phyloP scores from a whole-genome alignment of 2,329 filamentous ascomycete species.

The Exophiala lecanii-corni region DNA sequence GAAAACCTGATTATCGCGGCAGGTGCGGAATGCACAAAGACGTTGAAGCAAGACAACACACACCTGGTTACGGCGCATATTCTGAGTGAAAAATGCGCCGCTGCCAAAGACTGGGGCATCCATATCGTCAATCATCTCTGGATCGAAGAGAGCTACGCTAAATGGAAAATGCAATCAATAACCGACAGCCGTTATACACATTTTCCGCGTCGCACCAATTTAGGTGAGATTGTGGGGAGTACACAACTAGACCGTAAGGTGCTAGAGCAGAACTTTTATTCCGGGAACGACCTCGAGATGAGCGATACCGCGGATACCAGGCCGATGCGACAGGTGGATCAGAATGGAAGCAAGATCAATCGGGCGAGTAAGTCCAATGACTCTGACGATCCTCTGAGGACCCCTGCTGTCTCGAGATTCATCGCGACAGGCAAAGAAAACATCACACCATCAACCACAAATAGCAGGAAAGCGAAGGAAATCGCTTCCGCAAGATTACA shows the following conservation, averaged over 20 bases:
- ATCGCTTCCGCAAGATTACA: conserved; percentile 75
- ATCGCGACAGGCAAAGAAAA: conserved; percentile 71
- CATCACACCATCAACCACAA: conserved; percentile 69
- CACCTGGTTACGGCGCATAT: conserved; percentile 89
- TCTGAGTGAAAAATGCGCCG: conserved; percentile 86
- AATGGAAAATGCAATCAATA: conserved; percentile 69
- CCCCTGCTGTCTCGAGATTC: conserved; percentile 51
- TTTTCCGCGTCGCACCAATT: conserved; percentile 83
- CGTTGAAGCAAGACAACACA: conserved; percentile 90
- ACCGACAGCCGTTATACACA: conserved; percentile 73
- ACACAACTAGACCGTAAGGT: conserved; percentile 72
- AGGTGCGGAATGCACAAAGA: conserved; percentile 88
- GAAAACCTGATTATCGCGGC: conserved; percentile 83
- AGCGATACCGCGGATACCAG: conserved; percentile 17
- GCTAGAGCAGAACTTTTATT: conserved; percentile 65
- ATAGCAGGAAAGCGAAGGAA: conserved; percentile 81
- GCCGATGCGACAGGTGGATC: conserved; percentile 35
- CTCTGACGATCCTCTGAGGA: conserved; percentile 38
- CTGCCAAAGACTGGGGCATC: conserved; percentile 88
- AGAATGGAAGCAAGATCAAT: conserved; percentile 29
- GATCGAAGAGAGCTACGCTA: conserved; percentile 95
- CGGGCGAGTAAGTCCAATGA: conserved; percentile 22
- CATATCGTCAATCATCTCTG: conserved; percentile 90
- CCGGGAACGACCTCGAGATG: conserved; percentile 30
- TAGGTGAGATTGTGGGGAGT: conserved; percentile 88